Evolutionary conservation across 352 stramenopile species (phyloP), one percentile per base, ranked within the genome.

Genomic region (Globisporangium rhizosaccharum): DNA sequence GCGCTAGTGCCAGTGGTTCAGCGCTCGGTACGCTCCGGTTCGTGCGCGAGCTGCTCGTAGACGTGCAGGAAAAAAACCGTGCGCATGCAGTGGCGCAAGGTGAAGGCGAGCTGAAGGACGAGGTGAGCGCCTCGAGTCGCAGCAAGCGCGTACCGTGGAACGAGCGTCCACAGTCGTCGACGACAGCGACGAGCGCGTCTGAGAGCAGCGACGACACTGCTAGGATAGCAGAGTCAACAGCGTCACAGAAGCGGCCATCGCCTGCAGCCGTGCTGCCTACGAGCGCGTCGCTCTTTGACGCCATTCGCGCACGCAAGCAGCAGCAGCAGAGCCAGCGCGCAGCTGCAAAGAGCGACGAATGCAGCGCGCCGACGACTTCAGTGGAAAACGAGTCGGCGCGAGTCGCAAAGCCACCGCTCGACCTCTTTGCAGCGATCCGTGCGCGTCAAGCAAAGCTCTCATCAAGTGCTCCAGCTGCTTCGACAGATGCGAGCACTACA

Each of bases 371-470:
- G 52, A 28, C 0, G 41, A 36, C 48, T 53, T 10, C 26, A 23
- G 26, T 20, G 17, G 46, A 11, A 36, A 39, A 53, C 28, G 6
- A 28, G 18, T 44, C 11, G 51, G 18, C 51, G 51, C 6, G 18
- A 67, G 67, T 26, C 17, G 23, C 41, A 49, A 51, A 59, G n/a
- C 15, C 48, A 37, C 70, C 77, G 18, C 48, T 76, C 25, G 71
- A 86, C 41, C 61, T 92, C 14, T 72, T 92, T 48, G 76, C 79
- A n/a, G 75, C 76, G 28, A 92, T 92, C 62, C 75, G 79, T 60
- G 72, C 73, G 23, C 75, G 73, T 7, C 76, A 79, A 53, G 26
- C 51, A 42, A 57, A 56, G 45, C 8, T 23, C 37, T 33, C 28
- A 6, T 33, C 28, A 6, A 33, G 28, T 33, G 28, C 28, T 33